These are phyloP conservation scores for Suillus alpinus DNA, from an alignment of 768 basidiomycete species.

Conservation along the genomic window DNA sequence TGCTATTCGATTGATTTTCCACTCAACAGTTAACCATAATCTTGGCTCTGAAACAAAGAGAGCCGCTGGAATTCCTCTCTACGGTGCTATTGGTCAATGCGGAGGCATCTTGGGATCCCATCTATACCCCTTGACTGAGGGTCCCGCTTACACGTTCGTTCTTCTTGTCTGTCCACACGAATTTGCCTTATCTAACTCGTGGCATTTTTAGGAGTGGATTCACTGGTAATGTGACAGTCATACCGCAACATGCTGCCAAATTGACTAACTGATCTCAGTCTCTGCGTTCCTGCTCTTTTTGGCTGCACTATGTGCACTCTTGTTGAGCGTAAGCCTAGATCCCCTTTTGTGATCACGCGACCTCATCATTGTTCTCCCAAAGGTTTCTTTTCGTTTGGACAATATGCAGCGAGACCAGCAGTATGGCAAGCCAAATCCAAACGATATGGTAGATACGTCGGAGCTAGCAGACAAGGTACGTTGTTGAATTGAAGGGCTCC, in stretches of 20 bases:
- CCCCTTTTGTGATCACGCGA: not conserved
- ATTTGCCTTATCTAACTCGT: not conserved
- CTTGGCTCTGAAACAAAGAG: constrained; percentile 45
- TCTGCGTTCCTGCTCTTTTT: not conserved
- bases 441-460: constrained; percentile 55
- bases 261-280: not conserved
- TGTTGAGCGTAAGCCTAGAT: constrained; percentile 1
- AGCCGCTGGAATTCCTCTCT: constrained; percentile 41
- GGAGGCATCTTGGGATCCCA: constrained; percentile 41
- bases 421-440: constrained; percentile 48
- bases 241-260: not conserved
- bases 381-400: not conserved
- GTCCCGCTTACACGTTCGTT: constrained; percentile 36
- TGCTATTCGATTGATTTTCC: not conserved
- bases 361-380: not conserved
- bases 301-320: not conserved
- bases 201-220: not conserved
- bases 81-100: constrained; percentile 41
- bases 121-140: constrained; percentile 39
- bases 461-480: constrained; percentile 64
- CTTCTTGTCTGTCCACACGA: not conserved
- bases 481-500: not conserved
- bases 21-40: constrained; percentile 37
- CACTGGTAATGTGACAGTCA: not conserved
- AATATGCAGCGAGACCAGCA: constrained; percentile 43